Evolutionary conservation across 495 filamentous ascomycete species (phyloP), one percentile per base, ranked within the genome.

Genomic region (Tuber aestivum): DNA sequence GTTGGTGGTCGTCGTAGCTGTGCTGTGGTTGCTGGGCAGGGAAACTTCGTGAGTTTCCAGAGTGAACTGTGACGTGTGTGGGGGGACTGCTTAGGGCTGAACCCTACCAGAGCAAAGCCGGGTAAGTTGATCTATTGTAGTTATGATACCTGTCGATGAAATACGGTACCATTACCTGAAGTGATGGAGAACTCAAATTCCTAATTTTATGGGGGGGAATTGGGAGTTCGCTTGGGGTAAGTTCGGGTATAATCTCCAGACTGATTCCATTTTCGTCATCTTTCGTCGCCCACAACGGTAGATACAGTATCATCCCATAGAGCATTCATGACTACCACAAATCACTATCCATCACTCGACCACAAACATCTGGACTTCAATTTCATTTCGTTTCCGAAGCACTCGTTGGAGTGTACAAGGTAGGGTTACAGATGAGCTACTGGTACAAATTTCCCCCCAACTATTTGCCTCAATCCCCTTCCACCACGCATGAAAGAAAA

Each of bases 31-130:
- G 72, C 50, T 70, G 44, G 21, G 21, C 44, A 42, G 35, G 44
- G 50, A 38, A 79, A 70, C 72, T 76, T 79, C 68, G 41, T 50
- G 76, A 56, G 78, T 75, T 35, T 18, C 56, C 27, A 35, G 14
- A 7, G 12, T 70, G 76, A 74, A 74, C 40, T 27, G 41, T 71
- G 71, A 48, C 40, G 61, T 75, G 70, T 79, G 76, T 38, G 32
- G 32, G 76, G 41, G 48, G 76, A 77, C 76, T 77, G 75, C 42
- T 77, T 14, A 35, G 75, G 76, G 69, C n/a, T 77, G 42, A 44
- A 45, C 76, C 76, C 76, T 77, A 77, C 14, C 21, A 0, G 0
- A 1, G 14, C n/a, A 74, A 71, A 41, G 65, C 72, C 61, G 56
- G 56, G 72, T 44, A 74, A 37, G n/a, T 41, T 8, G 8, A 27